Percentiles rank a stretch among this genome's conserved stretches.
Conservation (phyloP, 495 filamentous ascomycete species). For the Pyronema domesticum region DNA sequence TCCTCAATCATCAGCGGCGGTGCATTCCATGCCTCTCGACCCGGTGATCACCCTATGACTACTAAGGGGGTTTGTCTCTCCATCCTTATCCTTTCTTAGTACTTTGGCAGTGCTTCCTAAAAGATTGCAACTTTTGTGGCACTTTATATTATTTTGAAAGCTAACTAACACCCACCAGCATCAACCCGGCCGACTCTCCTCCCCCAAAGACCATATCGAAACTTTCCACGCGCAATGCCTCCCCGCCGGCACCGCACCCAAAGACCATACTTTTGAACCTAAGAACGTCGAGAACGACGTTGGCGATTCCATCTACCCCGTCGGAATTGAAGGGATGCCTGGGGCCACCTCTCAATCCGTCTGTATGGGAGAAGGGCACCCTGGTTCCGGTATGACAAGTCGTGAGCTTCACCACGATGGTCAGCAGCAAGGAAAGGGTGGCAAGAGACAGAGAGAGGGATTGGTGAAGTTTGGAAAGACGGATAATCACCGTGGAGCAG, state of each 20-base stretch:
- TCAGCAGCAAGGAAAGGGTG: constrained; percentile 26
- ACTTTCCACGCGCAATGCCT: constrained; percentile 46
- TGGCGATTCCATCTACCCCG: constrained; percentile 22
- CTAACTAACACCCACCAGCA: constrained; percentile 33
- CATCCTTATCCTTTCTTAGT: no score
- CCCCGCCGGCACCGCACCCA: constrained; percentile 47
- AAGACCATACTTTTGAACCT: constrained; percentile 40
- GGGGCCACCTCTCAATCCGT: constrained; percentile 49
- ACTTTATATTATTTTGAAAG: background rate
- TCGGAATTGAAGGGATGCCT: constrained; percentile 22
- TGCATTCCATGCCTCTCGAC: constrained; percentile 36
- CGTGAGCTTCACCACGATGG: constrained; percentile 41
- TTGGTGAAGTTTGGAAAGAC: constrained; percentile 24
- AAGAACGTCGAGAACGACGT: constrained; percentile 29
- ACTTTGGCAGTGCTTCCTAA: background rate
- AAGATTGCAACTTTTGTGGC: background rate
- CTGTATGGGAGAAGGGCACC: constrained; percentile 41
- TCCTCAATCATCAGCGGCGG: constrained; percentile 39
- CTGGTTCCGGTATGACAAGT: constrained; percentile 42
- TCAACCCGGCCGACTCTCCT: constrained; percentile 41
- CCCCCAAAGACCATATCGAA: constrained; percentile 39
- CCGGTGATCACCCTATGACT: constrained; percentile 34
- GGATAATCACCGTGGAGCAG: no score
- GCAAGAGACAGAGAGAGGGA: constrained; percentile 36
- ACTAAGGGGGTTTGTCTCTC: constrained; percentile 37